phyloP scores from a whole-genome alignment of 495 filamentous ascomycete species.

The Aspergillus nidulans region DNA sequence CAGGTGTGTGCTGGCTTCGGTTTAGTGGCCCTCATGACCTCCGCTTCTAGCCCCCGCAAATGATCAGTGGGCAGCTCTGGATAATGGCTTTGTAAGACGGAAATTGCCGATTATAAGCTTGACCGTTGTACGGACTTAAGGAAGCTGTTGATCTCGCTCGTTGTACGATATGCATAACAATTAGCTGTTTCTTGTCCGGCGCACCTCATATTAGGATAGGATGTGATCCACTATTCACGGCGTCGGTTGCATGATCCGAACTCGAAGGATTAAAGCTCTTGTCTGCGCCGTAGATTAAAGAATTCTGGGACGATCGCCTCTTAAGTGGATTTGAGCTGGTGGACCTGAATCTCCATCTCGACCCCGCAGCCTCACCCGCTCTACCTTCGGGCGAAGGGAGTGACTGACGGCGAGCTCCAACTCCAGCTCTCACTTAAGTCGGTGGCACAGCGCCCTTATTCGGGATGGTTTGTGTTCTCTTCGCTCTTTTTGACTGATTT shows the following conservation, averaged over 20 bases:
- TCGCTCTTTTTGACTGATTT: not conserved
- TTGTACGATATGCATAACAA: no score
- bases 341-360: slow-evolving; percentile 12
- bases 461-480: not conserved
- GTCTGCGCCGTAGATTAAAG: not conserved
- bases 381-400: slow-evolving; percentile 32
- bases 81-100: no score
- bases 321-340: not conserved
- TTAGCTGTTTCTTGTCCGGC: no score
- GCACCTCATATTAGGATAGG: no score
- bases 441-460: slow-evolving; percentile 3
- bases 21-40: no score
- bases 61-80: no score
- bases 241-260: not conserved
- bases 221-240: no score
- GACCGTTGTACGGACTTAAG: no score
- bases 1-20: no score
- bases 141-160: no score
- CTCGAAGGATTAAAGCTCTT: not conserved
- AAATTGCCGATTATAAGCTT: no score
- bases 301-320: not conserved
- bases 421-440: not conserved
- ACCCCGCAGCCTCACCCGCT: slow-evolving; percentile 21
- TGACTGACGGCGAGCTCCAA: not conserved
- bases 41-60: no score